phyloP scores from a whole-genome alignment of 2,329 filamentous ascomycete species.

The Penicillium sp. region DNA sequence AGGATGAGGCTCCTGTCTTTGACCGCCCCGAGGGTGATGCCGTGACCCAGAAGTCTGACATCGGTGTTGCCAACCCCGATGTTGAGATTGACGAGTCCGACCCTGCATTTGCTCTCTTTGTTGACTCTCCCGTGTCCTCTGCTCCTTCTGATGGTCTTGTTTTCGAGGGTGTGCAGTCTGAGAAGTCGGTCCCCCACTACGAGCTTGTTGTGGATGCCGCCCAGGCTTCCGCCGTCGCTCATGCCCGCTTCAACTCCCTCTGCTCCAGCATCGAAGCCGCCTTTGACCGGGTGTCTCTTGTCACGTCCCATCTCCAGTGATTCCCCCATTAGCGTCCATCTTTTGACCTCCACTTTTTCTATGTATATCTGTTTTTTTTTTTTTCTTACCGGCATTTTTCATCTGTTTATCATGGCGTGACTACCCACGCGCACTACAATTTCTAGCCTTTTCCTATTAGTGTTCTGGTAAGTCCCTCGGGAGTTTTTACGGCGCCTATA shows the following conservation, averaged over 20 bases:
- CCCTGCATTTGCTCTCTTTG: constrained; percentile 49
- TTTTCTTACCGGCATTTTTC: not conserved
- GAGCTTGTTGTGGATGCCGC: constrained; percentile 60
- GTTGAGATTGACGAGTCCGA: constrained; percentile 59
- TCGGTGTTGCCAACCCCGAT: constrained; percentile 28
- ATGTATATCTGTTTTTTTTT: not conserved
- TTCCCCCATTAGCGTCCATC: constrained; percentile 29
- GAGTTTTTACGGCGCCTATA: constrained; percentile 22
- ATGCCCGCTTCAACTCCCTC: constrained; percentile 37
- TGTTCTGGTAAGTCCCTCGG: constrained; percentile 4
- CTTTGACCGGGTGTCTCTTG: constrained; percentile 41
- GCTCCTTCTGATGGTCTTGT: constrained; percentile 29
- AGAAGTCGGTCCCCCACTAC: constrained; percentile 65
- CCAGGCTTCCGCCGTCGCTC: constrained; percentile 26
- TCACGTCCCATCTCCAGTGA: constrained; percentile 44
- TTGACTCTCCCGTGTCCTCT: constrained; percentile 51
- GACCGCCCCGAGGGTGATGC: constrained; percentile 35
- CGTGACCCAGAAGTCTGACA: constrained; percentile 13
- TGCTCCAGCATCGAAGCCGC: constrained; percentile 45
- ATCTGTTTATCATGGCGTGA: constrained; percentile 17
- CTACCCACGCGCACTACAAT: constrained; percentile 12
- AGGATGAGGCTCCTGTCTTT: constrained; percentile 52
- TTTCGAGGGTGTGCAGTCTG: constrained; percentile 57
- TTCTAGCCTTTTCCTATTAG: not conserved
- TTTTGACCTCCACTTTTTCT: constrained; percentile 8